phyloP scores from a whole-genome alignment of 495 filamentous ascomycete species.

The Hyphodiscus hymeniophilus region DNA sequence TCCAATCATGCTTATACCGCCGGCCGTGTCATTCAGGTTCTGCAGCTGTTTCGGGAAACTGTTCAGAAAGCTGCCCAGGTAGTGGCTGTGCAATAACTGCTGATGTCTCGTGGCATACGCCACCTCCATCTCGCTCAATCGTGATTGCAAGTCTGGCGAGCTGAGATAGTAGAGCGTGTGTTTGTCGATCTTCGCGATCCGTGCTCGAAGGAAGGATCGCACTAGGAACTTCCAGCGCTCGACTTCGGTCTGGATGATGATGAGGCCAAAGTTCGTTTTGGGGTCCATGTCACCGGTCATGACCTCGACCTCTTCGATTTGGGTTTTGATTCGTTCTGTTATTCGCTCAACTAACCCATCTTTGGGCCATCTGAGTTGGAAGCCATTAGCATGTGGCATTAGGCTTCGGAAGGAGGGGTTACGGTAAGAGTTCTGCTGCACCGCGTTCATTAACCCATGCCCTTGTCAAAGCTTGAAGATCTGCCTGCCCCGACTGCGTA shows the following conservation, averaged over 20 bases:
- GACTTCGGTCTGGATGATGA: slow-evolving; percentile 93
- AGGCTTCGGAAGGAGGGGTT: slow-evolving; percentile 12
- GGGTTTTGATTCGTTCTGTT: slow-evolving; percentile 57
- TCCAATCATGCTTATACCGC: slow-evolving; percentile 87
- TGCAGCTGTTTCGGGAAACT: slow-evolving; percentile 70
- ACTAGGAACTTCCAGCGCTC: slow-evolving; percentile 87
- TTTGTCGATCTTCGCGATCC: slow-evolving; percentile 79
- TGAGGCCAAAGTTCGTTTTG: slow-evolving; percentile 82
- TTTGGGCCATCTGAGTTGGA: slow-evolving; percentile 37
- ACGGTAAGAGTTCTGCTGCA: slow-evolving; percentile 68
- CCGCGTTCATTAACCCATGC: slow-evolving; percentile 89
- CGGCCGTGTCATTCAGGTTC: slow-evolving; percentile 81
- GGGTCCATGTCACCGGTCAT: slow-evolving; percentile 75
- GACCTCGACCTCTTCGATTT: slow-evolving; percentile 67
- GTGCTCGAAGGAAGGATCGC: slow-evolving; percentile 72
- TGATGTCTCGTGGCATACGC: slow-evolving; percentile 77
- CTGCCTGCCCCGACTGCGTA: slow-evolving; percentile 25
- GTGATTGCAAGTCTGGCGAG: slow-evolving; percentile 33
- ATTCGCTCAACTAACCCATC: slow-evolving; percentile 58
- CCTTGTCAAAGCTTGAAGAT: slow-evolving; percentile 83
- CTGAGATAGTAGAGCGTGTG: slow-evolving; percentile 56
- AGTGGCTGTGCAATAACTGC: slow-evolving; percentile 72
- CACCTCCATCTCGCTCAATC: slow-evolving; percentile 64
- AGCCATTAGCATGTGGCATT: background rate
- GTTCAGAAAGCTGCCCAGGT: slow-evolving; percentile 67